Conservation (phyloP, 2,329 filamentous ascomycete species). For the Truncatella angustata region DNA sequence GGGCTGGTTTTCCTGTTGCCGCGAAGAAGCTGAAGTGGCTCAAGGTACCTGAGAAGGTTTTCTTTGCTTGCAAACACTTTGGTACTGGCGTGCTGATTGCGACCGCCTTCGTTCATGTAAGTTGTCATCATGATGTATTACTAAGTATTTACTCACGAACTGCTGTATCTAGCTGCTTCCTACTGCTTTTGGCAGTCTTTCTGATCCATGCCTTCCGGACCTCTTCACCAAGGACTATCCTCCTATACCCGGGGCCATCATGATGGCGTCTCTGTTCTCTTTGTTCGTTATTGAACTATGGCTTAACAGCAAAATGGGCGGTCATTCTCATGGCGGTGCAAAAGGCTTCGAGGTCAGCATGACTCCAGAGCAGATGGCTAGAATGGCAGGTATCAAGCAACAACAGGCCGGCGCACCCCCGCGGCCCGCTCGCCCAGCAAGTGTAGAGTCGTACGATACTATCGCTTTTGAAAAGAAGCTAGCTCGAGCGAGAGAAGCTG, state of each 20-base stretch:
- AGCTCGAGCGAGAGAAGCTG: constrained; percentile 37
- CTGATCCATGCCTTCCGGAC: constrained; percentile 55
- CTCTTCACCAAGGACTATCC: constrained; percentile 60
- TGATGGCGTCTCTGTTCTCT: constrained; percentile 60
- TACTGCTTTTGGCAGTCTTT: constrained; percentile 54
- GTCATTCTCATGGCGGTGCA: constrained; percentile 57
- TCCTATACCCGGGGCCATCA: constrained; percentile 62
- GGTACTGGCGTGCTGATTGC: constrained; percentile 71
- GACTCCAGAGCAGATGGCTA: constrained; percentile 9
- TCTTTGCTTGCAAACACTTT: constrained; percentile 65
- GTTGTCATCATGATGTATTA: constrained; percentile 16
- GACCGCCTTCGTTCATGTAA: constrained; percentile 69
- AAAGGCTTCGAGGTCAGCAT: constrained; percentile 37
- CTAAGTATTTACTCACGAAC: constrained; percentile 5
- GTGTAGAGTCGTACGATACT: constrained; percentile 35
- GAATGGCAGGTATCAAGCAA: constrained; percentile 10
- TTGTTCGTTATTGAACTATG: constrained; percentile 64
- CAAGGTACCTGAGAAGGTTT: constrained; percentile 54
- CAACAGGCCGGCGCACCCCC: constrained; percentile 18
- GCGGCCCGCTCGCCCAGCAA: constrained; percentile 31
- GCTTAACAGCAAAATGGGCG: constrained; percentile 57
- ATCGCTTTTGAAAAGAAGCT: constrained; percentile 39
- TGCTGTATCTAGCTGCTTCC: constrained; percentile 47
- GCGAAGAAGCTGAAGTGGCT: constrained; percentile 57
- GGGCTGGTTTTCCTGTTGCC: constrained; percentile 51